Evolutionary conservation across 148 eudicot genomes (phyloP).

Genomic region (Bassia scoparia): DNA sequence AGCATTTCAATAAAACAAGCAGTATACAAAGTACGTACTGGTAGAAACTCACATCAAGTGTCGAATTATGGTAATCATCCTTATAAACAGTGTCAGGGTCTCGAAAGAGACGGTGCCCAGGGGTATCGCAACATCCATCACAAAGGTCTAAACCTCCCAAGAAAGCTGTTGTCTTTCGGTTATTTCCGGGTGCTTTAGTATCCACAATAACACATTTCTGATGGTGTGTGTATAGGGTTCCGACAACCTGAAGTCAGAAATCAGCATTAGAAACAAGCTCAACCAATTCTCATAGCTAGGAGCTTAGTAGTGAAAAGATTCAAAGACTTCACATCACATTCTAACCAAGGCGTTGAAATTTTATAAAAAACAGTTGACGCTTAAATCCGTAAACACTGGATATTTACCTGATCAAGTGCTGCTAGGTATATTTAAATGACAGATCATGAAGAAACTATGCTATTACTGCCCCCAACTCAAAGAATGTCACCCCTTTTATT

Average conservation of each 20-base stretch:
- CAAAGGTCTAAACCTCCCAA: conserved; percentile 92
- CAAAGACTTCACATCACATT: neutral
- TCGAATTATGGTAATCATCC: conserved; percentile 79
- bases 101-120: conserved; percentile 71
- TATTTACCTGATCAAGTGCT: neutral
- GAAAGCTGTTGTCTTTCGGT: conserved; percentile 74
- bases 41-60: conserved; percentile 52
- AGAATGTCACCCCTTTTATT: too few species aligned
- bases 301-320: neutral
- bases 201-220: conserved; percentile 96
- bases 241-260: conserved; percentile 61
- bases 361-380: neutral
- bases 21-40: neutral
- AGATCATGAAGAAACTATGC: neutral
- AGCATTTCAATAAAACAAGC: neutral
- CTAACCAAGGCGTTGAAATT: neutral
- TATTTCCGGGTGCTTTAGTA: conserved; percentile 78
- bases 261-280: conserved; percentile 18
- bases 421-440: neutral
- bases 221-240: conserved; percentile 97
- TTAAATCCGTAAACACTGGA: too few species aligned
- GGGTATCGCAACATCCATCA: conserved; percentile 98
- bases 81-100: conserved; percentile 65
- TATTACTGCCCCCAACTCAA: too few species aligned
- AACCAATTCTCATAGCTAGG: neutral